These are phyloP conservation scores for Euphorbia lathyris DNA, from an alignment of 345 rosid genomes.

Conservation along the genomic window DNA sequence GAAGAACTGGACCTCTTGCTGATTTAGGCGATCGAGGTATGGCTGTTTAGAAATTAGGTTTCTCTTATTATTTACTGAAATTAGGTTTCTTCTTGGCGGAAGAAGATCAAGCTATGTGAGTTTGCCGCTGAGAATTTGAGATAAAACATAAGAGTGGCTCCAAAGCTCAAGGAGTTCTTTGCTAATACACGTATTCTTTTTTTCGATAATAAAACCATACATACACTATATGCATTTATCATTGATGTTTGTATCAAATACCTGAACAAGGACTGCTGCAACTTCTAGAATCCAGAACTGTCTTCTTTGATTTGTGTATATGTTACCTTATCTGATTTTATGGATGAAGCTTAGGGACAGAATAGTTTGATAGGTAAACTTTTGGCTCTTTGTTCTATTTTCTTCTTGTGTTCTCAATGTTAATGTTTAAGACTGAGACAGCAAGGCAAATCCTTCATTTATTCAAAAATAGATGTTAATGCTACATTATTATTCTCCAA, in stretches of 20 bases:
- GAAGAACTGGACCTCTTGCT: slow-evolving; percentile 89
- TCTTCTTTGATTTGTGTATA: background rate
- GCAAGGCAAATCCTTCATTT: background rate
- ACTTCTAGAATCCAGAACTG: background rate
- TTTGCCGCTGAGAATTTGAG: background rate
- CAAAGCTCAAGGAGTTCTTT: background rate
- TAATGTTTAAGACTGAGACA: background rate
- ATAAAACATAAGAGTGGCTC: background rate
- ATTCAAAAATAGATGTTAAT: too few relatives aligned
- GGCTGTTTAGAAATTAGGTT: background rate
- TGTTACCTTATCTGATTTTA: background rate
- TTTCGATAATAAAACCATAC: background rate
- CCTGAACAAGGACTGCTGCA: background rate
- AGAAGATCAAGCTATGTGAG: background rate
- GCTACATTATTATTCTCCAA: too few relatives aligned
- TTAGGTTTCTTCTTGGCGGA: background rate
- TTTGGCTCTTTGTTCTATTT: background rate
- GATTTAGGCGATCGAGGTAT: slow-evolving; percentile 22
- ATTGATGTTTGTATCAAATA: background rate
- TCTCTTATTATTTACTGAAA: background rate
- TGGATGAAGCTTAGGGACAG: background rate
- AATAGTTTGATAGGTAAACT: background rate
- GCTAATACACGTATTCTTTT: background rate
- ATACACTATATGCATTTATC: background rate
- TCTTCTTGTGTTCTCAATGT: background rate